A percentile compares a stretch with the other conserved stretches of the same genome.
Evolutionary conservation across 1,284 basidiomycete species (phyloP).

Genomic region (Ustilago curta): DNA sequence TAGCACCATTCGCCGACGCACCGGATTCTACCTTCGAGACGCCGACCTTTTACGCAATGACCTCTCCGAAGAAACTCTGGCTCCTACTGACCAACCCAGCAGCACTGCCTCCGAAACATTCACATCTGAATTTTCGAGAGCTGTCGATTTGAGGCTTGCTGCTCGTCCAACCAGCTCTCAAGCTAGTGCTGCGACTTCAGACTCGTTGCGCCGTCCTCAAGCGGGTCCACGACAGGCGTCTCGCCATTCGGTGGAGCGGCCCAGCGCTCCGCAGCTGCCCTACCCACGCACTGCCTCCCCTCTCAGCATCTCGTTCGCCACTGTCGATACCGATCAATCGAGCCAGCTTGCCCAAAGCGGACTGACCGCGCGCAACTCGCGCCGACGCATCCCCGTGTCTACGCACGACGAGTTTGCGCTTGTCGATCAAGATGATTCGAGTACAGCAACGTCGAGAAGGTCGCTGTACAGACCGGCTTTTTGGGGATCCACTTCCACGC

Average conservation of each 20-base stretch:
- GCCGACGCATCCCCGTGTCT: slow-evolving; percentile 5
- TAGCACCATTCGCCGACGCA: slow-evolving; percentile 23
- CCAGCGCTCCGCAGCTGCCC: slow-evolving; percentile 30
- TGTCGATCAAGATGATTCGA: background rate
- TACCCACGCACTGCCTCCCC: slow-evolving; percentile 38
- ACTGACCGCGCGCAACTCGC: background rate
- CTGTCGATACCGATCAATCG: slow-evolving; percentile 4
- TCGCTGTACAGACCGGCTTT: background rate
- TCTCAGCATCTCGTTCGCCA: slow-evolving; percentile 22
- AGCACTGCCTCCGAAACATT: slow-evolving; percentile 23
- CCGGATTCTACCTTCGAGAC: slow-evolving; percentile 30
- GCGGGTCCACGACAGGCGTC: background rate
- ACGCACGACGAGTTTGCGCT: background rate
- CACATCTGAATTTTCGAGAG: slow-evolving; percentile 31
- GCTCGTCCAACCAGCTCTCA: slow-evolving; percentile 13
- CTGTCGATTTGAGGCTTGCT: slow-evolving; percentile 32
- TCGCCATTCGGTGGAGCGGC: background rate
- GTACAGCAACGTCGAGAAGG: background rate
- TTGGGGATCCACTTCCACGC: background rate
- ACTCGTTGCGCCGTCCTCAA: background rate
- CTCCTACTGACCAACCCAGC: background rate
- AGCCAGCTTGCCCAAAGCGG: slow-evolving; percentile 3
- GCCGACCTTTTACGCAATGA: slow-evolving; percentile 12
- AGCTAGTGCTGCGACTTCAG: background rate
- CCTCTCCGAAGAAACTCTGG: background rate